Conservation (phyloP, 140 eudicot species). For the Bidens hawaiensis region DNA sequence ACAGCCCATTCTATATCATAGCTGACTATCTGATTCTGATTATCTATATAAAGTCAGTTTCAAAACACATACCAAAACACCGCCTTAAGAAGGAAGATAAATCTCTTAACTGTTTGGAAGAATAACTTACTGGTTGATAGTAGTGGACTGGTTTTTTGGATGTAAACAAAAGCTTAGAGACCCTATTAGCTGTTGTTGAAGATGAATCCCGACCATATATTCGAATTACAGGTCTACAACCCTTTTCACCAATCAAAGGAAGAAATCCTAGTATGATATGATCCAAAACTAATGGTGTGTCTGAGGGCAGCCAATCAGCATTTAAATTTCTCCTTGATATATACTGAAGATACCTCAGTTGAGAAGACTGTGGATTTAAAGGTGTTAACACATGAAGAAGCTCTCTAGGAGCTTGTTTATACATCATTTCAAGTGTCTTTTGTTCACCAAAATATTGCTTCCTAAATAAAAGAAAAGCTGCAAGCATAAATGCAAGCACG, state of each 20-base stretch:
- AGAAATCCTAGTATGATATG: conserved; percentile 60
- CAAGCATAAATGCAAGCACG: no score
- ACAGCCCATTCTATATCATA: no score
- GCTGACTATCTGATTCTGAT: no score
- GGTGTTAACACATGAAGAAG: conserved; percentile 73
- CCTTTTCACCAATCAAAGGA: conserved; percentile 60
- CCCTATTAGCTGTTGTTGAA: conserved; percentile 40
- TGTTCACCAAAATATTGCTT: no score
- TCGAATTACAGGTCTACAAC: conserved; percentile 81
- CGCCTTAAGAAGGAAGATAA: not conserved
- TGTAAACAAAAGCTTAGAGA: conserved; percentile 66
- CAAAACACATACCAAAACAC: no score
- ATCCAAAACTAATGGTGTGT: conserved; percentile 70
- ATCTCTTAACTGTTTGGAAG: not conserved
- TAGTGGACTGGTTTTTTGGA: conserved; percentile 47
- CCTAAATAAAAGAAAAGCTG: no score
- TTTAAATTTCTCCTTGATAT: conserved; percentile 68
- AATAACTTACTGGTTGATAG: conserved; percentile 46
- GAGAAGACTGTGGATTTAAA: conserved; percentile 87
- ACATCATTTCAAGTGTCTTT: no score
- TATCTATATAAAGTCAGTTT: no score
- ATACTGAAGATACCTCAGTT: conserved; percentile 86
- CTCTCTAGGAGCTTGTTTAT: conserved; percentile 90
- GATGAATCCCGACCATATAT: conserved; percentile 80
- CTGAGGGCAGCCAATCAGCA: conserved; percentile 85